phyloP scores from a whole-genome alignment of 495 filamentous ascomycete species.

The Paragyromitra xinjiangensis region DNA sequence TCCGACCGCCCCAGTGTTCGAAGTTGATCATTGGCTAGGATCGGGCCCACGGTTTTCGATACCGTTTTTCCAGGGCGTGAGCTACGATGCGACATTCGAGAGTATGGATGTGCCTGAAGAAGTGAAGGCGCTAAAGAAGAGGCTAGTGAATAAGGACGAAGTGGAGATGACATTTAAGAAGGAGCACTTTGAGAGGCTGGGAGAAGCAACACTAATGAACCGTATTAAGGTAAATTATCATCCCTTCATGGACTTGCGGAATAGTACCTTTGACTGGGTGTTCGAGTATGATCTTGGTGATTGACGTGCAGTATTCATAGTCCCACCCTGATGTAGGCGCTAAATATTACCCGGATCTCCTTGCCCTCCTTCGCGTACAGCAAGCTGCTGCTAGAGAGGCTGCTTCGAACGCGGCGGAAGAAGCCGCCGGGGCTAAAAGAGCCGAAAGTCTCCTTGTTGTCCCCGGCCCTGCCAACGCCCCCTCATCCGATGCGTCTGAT shows the following conservation, averaged over 20 bases:
- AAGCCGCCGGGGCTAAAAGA: slow-evolving; percentile 14
- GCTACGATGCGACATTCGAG: slow-evolving; percentile 81
- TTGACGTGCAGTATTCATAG: slow-evolving; percentile 13
- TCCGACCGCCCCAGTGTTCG: neutral
- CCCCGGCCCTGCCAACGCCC: slow-evolving; percentile 31
- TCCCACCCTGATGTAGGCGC: slow-evolving; percentile 88
- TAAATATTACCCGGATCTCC: slow-evolving; percentile 80
- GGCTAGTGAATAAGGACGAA: slow-evolving; percentile 68
- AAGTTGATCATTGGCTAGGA: slow-evolving; percentile 6
- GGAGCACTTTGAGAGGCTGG: slow-evolving; percentile 72
- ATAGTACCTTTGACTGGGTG: neutral
- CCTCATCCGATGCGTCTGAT: slow-evolving; percentile 20
- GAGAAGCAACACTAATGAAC: slow-evolving; percentile 85
- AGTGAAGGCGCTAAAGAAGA: slow-evolving; percentile 67
- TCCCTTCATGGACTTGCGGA: neutral
- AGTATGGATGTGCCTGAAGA: slow-evolving; percentile 74
- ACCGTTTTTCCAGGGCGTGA: slow-evolving; percentile 93
- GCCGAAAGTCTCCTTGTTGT: slow-evolving; percentile 38
- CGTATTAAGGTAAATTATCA: slow-evolving; percentile 71
- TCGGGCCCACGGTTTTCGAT: slow-evolving; percentile 80
- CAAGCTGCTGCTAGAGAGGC: slow-evolving; percentile 4
- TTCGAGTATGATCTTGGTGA: neutral
- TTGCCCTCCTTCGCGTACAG: slow-evolving; percentile 58
- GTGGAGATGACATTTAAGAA: slow-evolving; percentile 82
- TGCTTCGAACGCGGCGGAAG: neutral